Conservation (phyloP, 1,284 basidiomycete species). For the Boletellus deceptivus region DNA sequence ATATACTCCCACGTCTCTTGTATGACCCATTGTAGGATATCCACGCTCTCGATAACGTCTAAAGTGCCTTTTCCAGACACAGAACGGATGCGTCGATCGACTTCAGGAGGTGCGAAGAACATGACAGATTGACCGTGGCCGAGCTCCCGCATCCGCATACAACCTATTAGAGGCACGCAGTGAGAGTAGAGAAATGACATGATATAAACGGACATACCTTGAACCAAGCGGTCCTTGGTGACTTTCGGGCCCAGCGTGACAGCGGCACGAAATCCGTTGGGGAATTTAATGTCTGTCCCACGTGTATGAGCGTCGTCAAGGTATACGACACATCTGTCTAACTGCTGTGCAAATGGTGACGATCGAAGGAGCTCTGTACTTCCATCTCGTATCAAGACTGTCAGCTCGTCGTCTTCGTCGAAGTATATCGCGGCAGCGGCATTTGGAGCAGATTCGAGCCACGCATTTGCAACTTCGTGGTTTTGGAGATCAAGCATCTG, state of each 20-base stretch:
- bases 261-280: slow-evolving; percentile 41
- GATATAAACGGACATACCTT: slow-evolving; percentile 37
- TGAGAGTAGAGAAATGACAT: no score
- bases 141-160: slow-evolving; percentile 49
- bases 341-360: slow-evolving; percentile 42
- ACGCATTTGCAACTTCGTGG: slow-evolving; percentile 36
- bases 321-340: slow-evolving; percentile 48
- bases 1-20: slow-evolving; percentile 45
- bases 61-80: slow-evolving; percentile 8
- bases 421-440: slow-evolving; percentile 47
- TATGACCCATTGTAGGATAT: slow-evolving; percentile 47
- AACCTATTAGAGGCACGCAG: slow-evolving; percentile 30
- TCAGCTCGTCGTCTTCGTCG: slow-evolving; percentile 41
- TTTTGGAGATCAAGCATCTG: slow-evolving; percentile 25
- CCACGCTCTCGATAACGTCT: slow-evolving; percentile 24
- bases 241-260: slow-evolving; percentile 53
- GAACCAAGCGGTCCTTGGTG: slow-evolving; percentile 50
- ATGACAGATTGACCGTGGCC: slow-evolving; percentile 46
- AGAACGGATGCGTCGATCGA: slow-evolving; percentile 40
- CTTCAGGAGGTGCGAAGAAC: slow-evolving; percentile 46
- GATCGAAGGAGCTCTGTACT: slow-evolving; percentile 37
- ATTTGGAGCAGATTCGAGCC: slow-evolving; percentile 37
- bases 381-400: slow-evolving; percentile 40
- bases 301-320: slow-evolving; percentile 58
- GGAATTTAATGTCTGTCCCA: slow-evolving; percentile 56